Evolutionary conservation across 2,329 filamentous ascomycete species (phyloP), one percentile per base, ranked within the genome.

Genomic region (Alternaria sp.): DNA sequence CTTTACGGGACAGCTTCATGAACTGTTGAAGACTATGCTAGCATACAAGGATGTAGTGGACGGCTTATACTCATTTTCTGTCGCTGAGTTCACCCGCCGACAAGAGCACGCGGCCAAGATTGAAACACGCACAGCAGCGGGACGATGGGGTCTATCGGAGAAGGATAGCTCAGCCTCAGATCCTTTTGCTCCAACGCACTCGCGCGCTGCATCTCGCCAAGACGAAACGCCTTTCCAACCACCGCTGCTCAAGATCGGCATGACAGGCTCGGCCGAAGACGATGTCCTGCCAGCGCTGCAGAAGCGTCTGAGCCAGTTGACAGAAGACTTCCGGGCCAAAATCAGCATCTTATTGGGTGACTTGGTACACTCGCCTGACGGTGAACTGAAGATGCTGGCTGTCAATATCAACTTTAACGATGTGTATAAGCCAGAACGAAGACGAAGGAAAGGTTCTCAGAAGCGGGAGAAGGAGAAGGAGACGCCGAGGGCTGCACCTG

Each of bases 371-470:
- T 94, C 98, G 78, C 90, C 93, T 0, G 95, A 99, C 76, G 89
- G 93, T 51, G 95, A 99, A 77, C 92, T 99, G 88, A 85, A 94
- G 54, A 98, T 98, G 82, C 80, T 99, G 66, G 95, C 92, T 37
- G 93, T 98, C 45, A 91, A 95, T 39, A 98, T 99, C 92, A 99
- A 98, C 79, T 99, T 98, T 79, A 99, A 99, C 78, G 94, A 98
- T 75, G 91, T 96, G 26, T 98, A 98, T 78, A 86, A 91, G 78
- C 91, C 92, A 13, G 86, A 88, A 42, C 84, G 88, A 70, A 85
- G 88, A 75, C 88, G 88, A 79, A 80, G 84, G 58, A 71, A 74
- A 45, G 61, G 60, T 3, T 69, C 68, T 11, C 72, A 70, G 62
- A 70, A 68, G 52, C 59, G 61, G 3, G 70, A 74, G 14, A 72